Conservation (phyloP, 106 monocot species). For the Vanilla planifolia region DNA sequence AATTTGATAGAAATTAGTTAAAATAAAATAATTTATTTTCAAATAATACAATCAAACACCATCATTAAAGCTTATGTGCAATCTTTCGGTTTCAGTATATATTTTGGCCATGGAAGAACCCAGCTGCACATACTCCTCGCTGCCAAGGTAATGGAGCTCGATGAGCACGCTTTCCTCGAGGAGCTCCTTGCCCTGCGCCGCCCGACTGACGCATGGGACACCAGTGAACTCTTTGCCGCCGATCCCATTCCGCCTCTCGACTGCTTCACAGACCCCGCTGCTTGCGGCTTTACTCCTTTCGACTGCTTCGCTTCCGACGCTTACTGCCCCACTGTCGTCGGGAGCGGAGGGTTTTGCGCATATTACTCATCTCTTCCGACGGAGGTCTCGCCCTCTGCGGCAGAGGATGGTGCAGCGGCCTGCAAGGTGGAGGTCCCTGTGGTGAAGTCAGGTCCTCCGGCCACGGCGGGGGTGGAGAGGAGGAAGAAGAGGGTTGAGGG, state of each 20-base stretch:
- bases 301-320: slow-evolving; percentile 27
- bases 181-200: slow-evolving; percentile 54
- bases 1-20: no score
- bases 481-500: slow-evolving; percentile 68
- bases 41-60: neutral
- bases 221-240: neutral
- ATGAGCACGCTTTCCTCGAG: slow-evolving; percentile 83
- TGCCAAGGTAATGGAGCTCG: slow-evolving; percentile 90
- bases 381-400: slow-evolving; percentile 2
- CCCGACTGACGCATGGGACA: slow-evolving; percentile 22
- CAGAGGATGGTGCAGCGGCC: neutral
- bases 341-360: neutral
- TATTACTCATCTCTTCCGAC: neutral
- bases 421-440: slow-evolving; percentile 35
- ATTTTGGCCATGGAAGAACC: neutral
- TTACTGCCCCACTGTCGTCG: slow-evolving; percentile 14
- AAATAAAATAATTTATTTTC: neutral
- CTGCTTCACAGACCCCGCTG: neutral
- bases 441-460: neutral
- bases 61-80: no score
- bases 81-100: neutral
- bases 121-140: neutral
- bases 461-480: slow-evolving; percentile 11
- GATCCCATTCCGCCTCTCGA: slow-evolving; percentile 14
- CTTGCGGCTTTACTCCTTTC: slow-evolving; percentile 6